phyloP scores from a whole-genome alignment of 2,329 filamentous ascomycete genomes.

The Coniochaeta prunicola region DNA sequence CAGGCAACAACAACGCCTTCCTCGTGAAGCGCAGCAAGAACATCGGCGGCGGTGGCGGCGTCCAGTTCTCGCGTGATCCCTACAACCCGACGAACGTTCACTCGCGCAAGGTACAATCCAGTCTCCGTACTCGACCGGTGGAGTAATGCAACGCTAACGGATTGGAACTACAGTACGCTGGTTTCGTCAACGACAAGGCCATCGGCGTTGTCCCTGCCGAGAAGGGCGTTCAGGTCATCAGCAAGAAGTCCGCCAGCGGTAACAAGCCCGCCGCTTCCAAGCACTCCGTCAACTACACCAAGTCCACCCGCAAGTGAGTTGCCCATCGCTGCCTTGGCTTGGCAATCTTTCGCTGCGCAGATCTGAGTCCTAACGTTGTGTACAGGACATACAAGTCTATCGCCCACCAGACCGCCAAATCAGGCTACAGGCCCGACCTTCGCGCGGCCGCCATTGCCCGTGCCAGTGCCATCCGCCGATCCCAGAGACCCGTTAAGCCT shows the following conservation, averaged over 20 bases:
- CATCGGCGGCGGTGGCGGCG: slow-evolving; percentile 51
- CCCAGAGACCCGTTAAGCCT: slow-evolving; percentile 74
- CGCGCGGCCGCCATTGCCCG: slow-evolving; percentile 74
- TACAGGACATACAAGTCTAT: slow-evolving; percentile 80
- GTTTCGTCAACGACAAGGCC: slow-evolving; percentile 91
- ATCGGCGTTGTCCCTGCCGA: slow-evolving; percentile 69
- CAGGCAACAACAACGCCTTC: slow-evolving; percentile 83
- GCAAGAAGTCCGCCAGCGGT: slow-evolving; percentile 70
- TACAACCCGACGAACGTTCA: slow-evolving; percentile 90
- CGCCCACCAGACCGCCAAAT: slow-evolving; percentile 75
- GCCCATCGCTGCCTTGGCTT: not conserved
- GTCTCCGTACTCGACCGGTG: not conserved
- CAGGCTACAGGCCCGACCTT: slow-evolving; percentile 77
- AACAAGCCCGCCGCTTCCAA: slow-evolving; percentile 66
- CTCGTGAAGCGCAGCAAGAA: slow-evolving; percentile 76
- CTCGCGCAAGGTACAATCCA: slow-evolving; percentile 67
- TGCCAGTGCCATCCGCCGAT: slow-evolving; percentile 74
- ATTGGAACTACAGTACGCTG: slow-evolving; percentile 61
- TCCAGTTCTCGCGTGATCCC: slow-evolving; percentile 89
- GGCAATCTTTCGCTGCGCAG: not conserved
- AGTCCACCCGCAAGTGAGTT: slow-evolving; percentile 71
- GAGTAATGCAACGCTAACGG: not conserved
- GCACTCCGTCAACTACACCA: slow-evolving; percentile 62
- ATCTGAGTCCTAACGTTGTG: slow-evolving; percentile 12
- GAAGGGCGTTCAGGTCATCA: slow-evolving; percentile 72